Conservation (phyloP, 805 yeast genomes). For the Hanseniaspora lachancei region DNA sequence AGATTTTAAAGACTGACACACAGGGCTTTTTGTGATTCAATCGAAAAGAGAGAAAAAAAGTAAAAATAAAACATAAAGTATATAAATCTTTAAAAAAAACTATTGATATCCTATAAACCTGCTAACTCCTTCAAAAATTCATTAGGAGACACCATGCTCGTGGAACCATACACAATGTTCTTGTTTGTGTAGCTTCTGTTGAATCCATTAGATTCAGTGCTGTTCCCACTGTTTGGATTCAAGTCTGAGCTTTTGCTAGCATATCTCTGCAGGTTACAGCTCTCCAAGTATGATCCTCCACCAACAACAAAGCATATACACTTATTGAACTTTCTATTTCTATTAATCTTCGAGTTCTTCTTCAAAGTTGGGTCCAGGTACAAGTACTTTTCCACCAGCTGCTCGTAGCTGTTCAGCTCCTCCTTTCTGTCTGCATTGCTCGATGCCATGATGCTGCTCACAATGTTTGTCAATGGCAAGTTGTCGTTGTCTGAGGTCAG, state of each 20-base stretch:
- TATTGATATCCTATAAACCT: slow-evolving; percentile 30
- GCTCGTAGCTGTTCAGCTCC: slow-evolving; percentile 45
- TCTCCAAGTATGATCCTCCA: slow-evolving; percentile 91
- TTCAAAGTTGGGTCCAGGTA: slow-evolving; percentile 78
- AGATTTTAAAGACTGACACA: slow-evolving; percentile 35
- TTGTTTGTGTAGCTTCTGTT: slow-evolving; percentile 2
- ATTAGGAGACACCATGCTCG: slow-evolving; percentile 56
- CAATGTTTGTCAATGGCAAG: slow-evolving; percentile 78
- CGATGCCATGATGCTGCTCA: slow-evolving; percentile 87
- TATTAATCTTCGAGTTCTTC: slow-evolving; percentile 82
- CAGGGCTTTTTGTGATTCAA: slow-evolving; percentile 4
- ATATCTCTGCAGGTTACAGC: slow-evolving; percentile 90
- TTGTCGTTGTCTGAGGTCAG: slow-evolving; percentile 70
- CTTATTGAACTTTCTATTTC: slow-evolving; percentile 65
- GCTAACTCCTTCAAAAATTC: slow-evolving; percentile 59
- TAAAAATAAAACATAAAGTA: no score
- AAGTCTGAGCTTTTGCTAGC: slow-evolving; percentile 30
- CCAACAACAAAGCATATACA: slow-evolving; percentile 88
- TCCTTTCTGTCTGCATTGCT: slow-evolving; percentile 45
- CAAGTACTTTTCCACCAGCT: slow-evolving; percentile 74
- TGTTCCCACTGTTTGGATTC: slow-evolving; percentile 22
- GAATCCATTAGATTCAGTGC: slow-evolving; percentile 31
- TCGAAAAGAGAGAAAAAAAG: background rate
- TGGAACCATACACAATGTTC: slow-evolving; percentile 66
- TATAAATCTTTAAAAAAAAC: no score